A percentile compares a stretch with the other conserved stretches of the same genome.
Evolutionary conservation across 768 basidiomycete genomes (phyloP).

Genomic region (Suillus occidentalis): DNA sequence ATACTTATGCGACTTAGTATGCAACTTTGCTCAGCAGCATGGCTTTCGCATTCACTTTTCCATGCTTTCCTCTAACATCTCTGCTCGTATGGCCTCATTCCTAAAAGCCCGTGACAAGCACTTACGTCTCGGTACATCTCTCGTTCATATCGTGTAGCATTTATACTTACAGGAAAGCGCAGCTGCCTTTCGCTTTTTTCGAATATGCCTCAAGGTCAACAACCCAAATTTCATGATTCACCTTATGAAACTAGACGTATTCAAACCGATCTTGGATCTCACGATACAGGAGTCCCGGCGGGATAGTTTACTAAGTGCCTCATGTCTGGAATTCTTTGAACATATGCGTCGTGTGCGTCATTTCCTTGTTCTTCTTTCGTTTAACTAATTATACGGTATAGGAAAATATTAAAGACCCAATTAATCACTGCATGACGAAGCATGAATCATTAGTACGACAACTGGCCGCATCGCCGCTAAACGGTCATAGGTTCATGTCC

Average conservation of each 20-base stretch:
- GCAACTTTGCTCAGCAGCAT: slow-evolving; percentile 87
- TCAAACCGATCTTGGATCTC: slow-evolving; percentile 81
- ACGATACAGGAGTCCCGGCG: slow-evolving; percentile 79
- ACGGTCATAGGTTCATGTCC: slow-evolving; percentile 64
- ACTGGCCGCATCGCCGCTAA: slow-evolving; percentile 60
- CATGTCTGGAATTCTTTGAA: slow-evolving; percentile 96
- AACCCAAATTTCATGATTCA: slow-evolving; percentile 74
- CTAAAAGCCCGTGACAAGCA: slow-evolving; percentile 88
- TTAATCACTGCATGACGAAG: slow-evolving; percentile 79
- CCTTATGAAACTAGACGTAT: slow-evolving; percentile 80
- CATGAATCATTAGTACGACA: slow-evolving; percentile 65
- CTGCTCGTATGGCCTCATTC: slow-evolving; percentile 71
- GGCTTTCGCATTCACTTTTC: slow-evolving; percentile 91
- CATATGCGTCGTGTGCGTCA: slow-evolving; percentile 77
- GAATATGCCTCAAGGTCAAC: slow-evolving; percentile 77
- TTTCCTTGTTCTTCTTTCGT: slow-evolving; percentile 1
- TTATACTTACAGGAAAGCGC: slow-evolving; percentile 16
- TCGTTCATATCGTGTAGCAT: neutral
- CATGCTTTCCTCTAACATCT: slow-evolving; percentile 77
- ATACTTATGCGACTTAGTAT: slow-evolving; percentile 88
- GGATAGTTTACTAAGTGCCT: slow-evolving; percentile 92
- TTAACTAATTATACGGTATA: slow-evolving; percentile 30
- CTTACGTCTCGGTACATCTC: slow-evolving; percentile 77
- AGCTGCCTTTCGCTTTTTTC: slow-evolving; percentile 94
- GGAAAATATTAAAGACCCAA: slow-evolving; percentile 88